Conservation (phyloP, 2,329 filamentous ascomycete species). For the Seiridium cupressi region DNA sequence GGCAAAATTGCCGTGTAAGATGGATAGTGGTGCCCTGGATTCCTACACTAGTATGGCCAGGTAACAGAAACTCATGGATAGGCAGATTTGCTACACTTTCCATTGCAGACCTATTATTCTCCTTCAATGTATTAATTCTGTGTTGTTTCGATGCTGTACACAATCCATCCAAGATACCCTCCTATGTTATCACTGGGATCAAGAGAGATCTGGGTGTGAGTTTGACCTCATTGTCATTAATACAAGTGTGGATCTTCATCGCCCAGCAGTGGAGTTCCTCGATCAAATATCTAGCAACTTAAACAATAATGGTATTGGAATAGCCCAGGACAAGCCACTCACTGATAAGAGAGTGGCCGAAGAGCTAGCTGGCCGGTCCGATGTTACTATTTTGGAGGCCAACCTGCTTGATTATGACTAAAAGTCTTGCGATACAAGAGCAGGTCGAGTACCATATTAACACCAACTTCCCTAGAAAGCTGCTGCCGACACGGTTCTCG, state of each 20-base stretch:
- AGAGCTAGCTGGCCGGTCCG: neutral
- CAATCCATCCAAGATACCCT: neutral
- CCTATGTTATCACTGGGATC: neutral
- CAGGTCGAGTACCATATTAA: neutral
- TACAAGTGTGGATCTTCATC: neutral
- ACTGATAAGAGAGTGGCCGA: neutral
- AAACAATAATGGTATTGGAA: neutral
- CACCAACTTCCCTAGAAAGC: neutral
- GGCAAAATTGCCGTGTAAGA: too few relatives aligned
- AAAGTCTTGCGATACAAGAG: neutral
- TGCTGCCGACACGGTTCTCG: neutral
- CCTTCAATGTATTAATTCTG: neutral
- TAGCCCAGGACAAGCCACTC: neutral
- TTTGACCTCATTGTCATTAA: neutral
- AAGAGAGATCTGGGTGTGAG: neutral
- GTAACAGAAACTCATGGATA: too few relatives aligned
- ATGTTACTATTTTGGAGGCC: neutral
- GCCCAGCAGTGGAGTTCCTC: neutral
- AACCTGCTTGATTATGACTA: neutral
- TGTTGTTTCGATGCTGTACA: too few relatives aligned
- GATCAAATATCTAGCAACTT: neutral
- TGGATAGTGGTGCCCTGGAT: too few relatives aligned
- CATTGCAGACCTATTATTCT: neutral
- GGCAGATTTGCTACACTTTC: too few relatives aligned
- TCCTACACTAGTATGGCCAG: too few relatives aligned